Evolutionary conservation across 78 protist species (phyloP).

Genomic region (Dictyostelium firmibasis): DNA sequence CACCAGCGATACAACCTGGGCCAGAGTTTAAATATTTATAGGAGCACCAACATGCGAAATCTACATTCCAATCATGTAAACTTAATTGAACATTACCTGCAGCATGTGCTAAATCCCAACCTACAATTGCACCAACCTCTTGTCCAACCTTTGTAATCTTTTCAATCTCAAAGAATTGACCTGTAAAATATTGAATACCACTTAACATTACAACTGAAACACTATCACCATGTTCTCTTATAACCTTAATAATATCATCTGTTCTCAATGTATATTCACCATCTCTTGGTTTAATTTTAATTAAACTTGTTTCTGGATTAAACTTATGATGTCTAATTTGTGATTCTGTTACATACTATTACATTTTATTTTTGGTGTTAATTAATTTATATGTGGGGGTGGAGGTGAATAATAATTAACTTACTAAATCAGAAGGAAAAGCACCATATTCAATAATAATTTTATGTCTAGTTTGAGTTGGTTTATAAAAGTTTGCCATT

Average conservation of each 20-base stretch:
- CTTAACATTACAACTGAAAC: constrained; percentile 73
- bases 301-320: constrained; percentile 77
- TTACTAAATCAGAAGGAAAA: constrained; percentile 95
- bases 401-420: too few relatives aligned
- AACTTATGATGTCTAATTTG: constrained; percentile 84
- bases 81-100: constrained; percentile 91
- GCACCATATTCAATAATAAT: constrained; percentile 92
- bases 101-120: constrained; percentile 97
- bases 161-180: constrained; percentile 89
- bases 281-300: constrained; percentile 70
- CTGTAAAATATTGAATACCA: constrained; percentile 91
- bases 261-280: constrained; percentile 76
- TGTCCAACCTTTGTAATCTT: constrained; percentile 87
- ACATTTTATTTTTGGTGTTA: not conserved
- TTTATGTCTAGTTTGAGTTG: constrained; percentile 86
- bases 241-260: constrained; percentile 64
- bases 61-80: constrained; percentile 96
- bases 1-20: constrained; percentile 95
- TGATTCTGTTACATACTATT: constrained; percentile 83
- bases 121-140: constrained; percentile 81
- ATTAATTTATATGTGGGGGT: too few relatives aligned
- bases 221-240: constrained; percentile 82
- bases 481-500: constrained; percentile 91
- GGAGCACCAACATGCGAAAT: constrained; percentile 96
- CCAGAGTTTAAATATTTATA: constrained; percentile 96